A percentile compares a stretch with the other conserved stretches of the same genome.
Conservation (phyloP, 1,284 basidiomycete genomes). For the Pseudozyma flocculosa region DNA sequence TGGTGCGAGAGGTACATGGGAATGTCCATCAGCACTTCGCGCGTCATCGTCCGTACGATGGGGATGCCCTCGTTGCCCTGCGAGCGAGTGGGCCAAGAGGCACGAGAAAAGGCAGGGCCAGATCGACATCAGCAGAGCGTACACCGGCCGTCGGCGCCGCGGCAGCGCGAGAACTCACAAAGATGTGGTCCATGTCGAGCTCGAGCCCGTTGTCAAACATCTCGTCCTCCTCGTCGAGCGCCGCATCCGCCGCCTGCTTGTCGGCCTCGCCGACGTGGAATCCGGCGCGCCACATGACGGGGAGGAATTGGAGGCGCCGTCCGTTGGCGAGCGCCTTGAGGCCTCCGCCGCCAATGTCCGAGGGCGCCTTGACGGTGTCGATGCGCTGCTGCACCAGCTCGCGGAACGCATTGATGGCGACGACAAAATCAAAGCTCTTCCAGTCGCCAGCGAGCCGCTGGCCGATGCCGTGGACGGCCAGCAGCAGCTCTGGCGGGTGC, state of each 20-base stretch:
- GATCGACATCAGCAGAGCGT: no score
- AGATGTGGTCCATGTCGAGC: constrained; percentile 52
- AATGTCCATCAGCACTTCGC: constrained; percentile 62
- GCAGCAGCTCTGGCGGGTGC: no score
- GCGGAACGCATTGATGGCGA: constrained; percentile 42
- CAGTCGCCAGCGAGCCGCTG: no score
- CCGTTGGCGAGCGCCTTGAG: constrained; percentile 31
- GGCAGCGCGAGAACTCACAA: no score
- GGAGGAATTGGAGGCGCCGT: constrained; percentile 62
- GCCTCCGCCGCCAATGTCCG: constrained; percentile 40
- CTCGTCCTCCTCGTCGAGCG: constrained; percentile 38
- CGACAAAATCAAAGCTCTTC: no score
- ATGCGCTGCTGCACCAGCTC: constrained; percentile 37
- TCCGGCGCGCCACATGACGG: constrained; percentile 64
- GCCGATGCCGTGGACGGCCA: no score
- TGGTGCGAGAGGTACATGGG: constrained; percentile 61
- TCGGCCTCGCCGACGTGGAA: constrained; percentile 59
- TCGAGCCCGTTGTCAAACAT: constrained; percentile 57
- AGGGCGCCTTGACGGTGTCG: constrained; percentile 28
- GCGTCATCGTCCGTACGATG: constrained; percentile 37
- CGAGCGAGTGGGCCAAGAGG: background rate
- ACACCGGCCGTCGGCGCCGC: no score
- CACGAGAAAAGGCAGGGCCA: no score
- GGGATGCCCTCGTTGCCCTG: constrained; percentile 35
- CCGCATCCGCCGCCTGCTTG: constrained; percentile 59